Evolutionary conservation across 2,329 filamentous ascomycete species (phyloP), one percentile per base, ranked within the genome.

Genomic region (Aspergillus sp.): DNA sequence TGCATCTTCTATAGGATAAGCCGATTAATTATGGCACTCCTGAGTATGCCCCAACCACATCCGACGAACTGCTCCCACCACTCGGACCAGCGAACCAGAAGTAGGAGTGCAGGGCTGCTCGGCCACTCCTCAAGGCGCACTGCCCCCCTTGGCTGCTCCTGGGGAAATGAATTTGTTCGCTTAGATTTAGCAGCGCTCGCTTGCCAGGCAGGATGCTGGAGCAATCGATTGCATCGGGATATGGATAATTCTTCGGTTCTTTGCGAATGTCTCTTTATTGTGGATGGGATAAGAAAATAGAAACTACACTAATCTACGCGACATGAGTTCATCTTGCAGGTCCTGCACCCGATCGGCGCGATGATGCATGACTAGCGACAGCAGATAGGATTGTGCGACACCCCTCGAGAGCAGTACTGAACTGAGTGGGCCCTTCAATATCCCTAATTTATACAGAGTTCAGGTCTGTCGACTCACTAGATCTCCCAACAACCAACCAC

Each of bases 101-200:
- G 32, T 12, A 45, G n/a, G 19, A 28, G 19, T 48, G n/a, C 28
- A 10, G 15, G 23, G 13, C 28, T 49, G 25, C 21, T 45, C 9
- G 10, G 53, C 7, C 25, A 28, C 25, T 23, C 10, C 3, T 36
- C 13, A 9, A 51, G 55, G 51, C 32, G 32, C 59, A 63, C 65
- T 60, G 65, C 63, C 61, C 62, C 61, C 55, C 65, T 63, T 65
- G 59, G 56, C 55, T 52, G 19, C 36, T 23, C 32, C 32, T 54
- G 39, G 41, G 50, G 57, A 62, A 60, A 5, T 59, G 25, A 61
- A 21, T 17, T 28, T 19, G 25, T 53, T 49, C 55, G 56, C 43
- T 51, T 32, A 23, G 3, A 23, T 54, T 41, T 49, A 53, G 38
- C 51, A 51, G 57, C 41, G 23, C 32, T 41, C 32, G n/a, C 39